Evolutionary conservation across 148 eudicot species (phyloP).

Genomic region (Arbutus unedo): DNA sequence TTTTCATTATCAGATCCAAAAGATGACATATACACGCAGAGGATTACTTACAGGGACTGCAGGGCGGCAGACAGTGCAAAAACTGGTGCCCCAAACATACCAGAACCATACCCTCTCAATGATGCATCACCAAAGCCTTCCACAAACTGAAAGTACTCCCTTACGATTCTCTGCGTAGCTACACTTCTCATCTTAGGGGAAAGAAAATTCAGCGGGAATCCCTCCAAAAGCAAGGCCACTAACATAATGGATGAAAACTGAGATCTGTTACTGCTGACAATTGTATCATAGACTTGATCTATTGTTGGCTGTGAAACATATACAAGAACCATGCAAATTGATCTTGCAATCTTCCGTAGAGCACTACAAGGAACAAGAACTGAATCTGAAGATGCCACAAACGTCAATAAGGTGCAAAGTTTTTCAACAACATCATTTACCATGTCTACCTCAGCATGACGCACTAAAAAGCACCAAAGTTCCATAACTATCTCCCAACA

Average conservation of each 20-base stretch:
- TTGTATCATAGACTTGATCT: constrained; percentile 54
- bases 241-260: constrained; percentile 39
- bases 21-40: not conserved
- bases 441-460: constrained; percentile 63
- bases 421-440: constrained; percentile 53
- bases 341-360: constrained; percentile 65
- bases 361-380: constrained; percentile 38
- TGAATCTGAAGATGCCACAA: constrained; percentile 49
- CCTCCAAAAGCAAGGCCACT: constrained; percentile 75
- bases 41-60: constrained; percentile 65
- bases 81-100: constrained; percentile 52
- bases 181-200: constrained; percentile 46
- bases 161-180: constrained; percentile 49
- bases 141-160: constrained; percentile 58
- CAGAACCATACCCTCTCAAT: constrained; percentile 28
- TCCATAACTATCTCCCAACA: constrained; percentile 78
- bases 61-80: constrained; percentile 58
- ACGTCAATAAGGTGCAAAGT: constrained; percentile 56
- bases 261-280: constrained; percentile 40
- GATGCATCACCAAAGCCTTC: constrained; percentile 43
- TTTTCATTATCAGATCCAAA: not conserved
- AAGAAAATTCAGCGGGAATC: constrained; percentile 66
- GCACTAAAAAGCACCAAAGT: constrained; percentile 76
- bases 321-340: constrained; percentile 57
- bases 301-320: constrained; percentile 43